Conservation (phyloP, 805 yeast genomes). For the Sugiyamaella boreocaroliniensis region DNA sequence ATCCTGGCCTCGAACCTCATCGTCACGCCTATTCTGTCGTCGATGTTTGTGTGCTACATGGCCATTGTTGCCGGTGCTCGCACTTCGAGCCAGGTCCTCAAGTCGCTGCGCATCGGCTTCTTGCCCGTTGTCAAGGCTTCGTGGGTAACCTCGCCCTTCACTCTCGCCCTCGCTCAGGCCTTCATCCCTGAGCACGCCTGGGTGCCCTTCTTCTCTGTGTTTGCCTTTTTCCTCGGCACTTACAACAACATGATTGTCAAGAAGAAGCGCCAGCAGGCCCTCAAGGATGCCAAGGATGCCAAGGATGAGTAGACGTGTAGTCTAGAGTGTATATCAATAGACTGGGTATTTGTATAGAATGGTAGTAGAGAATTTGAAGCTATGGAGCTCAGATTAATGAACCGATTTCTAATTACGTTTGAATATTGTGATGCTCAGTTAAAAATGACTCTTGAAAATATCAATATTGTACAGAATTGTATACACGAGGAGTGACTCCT, state of each 20-base stretch:
- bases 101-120: conserved; percentile 26
- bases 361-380: too few species aligned
- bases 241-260: conserved; percentile 35
- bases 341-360: too few species aligned
- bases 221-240: conserved; percentile 33
- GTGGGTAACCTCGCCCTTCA: conserved; percentile 34
- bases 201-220: conserved; percentile 36
- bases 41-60: conserved; percentile 31
- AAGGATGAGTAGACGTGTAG: neutral
- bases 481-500: too few species aligned
- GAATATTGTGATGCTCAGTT: too few species aligned
- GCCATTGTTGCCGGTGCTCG: conserved; percentile 33
- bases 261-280: conserved; percentile 16
- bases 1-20: conserved; percentile 31
- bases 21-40: conserved; percentile 30
- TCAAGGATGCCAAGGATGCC: conserved; percentile 1
- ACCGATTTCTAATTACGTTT: too few species aligned
- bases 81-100: conserved; percentile 23
- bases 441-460: too few species aligned
- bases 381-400: too few species aligned
- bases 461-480: too few species aligned
- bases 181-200: conserved; percentile 34
- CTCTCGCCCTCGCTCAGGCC: conserved; percentile 33
- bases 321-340: neutral
- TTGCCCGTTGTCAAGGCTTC: conserved; percentile 30